Percentiles rank a stretch among this genome's conserved stretches.
These are phyloP conservation scores for Cladophialophora yegresii DNA, from an alignment of 2,329 filamentous ascomycete species.

Conservation along the genomic window DNA sequence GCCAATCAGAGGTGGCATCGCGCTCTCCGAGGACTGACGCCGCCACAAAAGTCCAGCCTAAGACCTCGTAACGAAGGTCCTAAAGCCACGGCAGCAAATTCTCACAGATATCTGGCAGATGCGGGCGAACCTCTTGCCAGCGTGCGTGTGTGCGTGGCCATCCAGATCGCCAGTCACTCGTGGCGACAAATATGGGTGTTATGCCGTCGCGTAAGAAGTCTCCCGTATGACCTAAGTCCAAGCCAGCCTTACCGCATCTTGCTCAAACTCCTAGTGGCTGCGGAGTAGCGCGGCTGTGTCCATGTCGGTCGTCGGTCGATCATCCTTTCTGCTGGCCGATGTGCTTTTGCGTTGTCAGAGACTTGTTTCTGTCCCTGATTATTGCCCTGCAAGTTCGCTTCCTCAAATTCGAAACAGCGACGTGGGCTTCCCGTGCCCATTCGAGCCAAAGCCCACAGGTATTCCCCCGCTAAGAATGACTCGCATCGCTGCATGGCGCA, in stretches of 20 bases:
- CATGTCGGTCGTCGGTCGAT: background rate
- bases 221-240: background rate
- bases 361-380: constrained; percentile 25
- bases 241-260: constrained; percentile 16
- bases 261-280: background rate
- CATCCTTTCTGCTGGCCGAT: background rate
- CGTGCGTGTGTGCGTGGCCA: background rate
- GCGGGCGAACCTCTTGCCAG: background rate
- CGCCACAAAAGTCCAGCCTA: constrained; percentile 12
- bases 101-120: background rate
- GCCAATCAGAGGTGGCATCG: constrained; percentile 16
- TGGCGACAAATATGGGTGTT: constrained; percentile 3
- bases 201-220: background rate
- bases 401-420: constrained; percentile 24
- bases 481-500: constrained; percentile 34
- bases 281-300: background rate
- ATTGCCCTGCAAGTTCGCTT: constrained; percentile 17
- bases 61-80: constrained; percentile 2
- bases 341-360: background rate
- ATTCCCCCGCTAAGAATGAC: constrained; percentile 29
- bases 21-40: constrained; percentile 9
- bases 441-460: constrained; percentile 8
- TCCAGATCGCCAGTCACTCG: background rate
- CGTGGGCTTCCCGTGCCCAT: constrained; percentile 4
- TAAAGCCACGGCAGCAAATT: background rate